Evolutionary conservation across 2,329 filamentous ascomycete genomes (phyloP).

Genomic region (Sporothrix mexicana): DNA sequence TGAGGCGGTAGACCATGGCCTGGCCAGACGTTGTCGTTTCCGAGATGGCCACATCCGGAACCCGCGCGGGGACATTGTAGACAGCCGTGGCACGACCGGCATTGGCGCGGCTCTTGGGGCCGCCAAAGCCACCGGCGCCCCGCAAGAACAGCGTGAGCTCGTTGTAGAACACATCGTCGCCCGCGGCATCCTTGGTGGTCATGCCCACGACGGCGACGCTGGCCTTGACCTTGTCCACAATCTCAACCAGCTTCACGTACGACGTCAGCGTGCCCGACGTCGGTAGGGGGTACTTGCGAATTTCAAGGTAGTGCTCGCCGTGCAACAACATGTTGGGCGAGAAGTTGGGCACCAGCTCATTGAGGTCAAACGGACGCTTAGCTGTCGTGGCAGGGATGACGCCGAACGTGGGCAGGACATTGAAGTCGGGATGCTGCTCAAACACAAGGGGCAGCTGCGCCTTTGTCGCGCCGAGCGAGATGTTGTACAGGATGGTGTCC

Average conservation of each 20-base stretch:
- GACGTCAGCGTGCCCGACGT: constrained; percentile 79
- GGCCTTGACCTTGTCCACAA: constrained; percentile 94
- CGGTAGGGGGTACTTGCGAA: constrained; percentile 89
- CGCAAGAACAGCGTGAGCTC: constrained; percentile 92
- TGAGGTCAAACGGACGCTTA: constrained; percentile 76
- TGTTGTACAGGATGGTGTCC: neutral
- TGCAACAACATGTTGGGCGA: constrained; percentile 98
- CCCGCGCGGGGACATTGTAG: constrained; percentile 75
- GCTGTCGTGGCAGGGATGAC: constrained; percentile 92
- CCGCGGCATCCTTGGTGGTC: constrained; percentile 81
- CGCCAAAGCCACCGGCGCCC: constrained; percentile 88
- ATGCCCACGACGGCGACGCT: constrained; percentile 81
- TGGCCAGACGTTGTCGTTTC: constrained; percentile 87
- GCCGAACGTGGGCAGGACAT: constrained; percentile 91
- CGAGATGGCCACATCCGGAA: constrained; percentile 82
- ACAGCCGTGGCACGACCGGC: constrained; percentile 79
- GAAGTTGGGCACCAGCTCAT: constrained; percentile 91
- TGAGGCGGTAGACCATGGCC: constrained; percentile 89
- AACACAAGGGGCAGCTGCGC: neutral
- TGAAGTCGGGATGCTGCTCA: constrained; percentile 66
- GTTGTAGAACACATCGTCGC: constrained; percentile 95
- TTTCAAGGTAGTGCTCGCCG: constrained; percentile 97
- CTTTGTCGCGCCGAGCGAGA: neutral
- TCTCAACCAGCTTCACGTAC: constrained; percentile 83
- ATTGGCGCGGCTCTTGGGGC: constrained; percentile 76